Percentiles rank a stretch among this genome's conserved stretches.
These are phyloP conservation scores for Ensete glaucum DNA, from an alignment of 176 grass and related monocot species.

Conservation along the genomic window DNA sequence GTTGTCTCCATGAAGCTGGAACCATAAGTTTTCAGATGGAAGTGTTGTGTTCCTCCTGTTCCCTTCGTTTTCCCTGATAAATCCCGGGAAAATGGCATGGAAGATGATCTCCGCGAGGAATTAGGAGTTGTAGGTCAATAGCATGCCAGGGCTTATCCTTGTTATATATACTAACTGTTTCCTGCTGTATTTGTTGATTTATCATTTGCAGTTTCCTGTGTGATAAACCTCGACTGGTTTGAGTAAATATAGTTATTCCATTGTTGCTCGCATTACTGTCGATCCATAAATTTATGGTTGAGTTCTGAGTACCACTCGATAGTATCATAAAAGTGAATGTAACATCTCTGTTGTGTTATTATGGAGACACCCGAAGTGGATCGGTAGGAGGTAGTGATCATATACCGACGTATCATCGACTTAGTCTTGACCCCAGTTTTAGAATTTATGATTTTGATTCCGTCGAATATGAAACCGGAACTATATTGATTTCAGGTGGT, in stretches of 20 bases:
- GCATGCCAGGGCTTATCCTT: background rate
- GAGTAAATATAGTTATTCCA: background rate
- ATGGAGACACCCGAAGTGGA: no score
- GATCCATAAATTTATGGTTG: no score
- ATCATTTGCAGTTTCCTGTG: background rate
- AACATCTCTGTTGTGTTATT: no score
- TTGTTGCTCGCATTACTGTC: no score
- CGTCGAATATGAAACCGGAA: no score
- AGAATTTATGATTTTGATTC: no score
- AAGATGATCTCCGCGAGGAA: background rate
- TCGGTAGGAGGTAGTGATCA: no score
- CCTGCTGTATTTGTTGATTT: constrained; percentile 1
- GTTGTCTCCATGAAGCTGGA: constrained; percentile 91
- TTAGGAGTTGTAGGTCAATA: background rate
- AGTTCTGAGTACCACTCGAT: no score
- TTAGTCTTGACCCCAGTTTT: no score
- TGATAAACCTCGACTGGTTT: background rate
- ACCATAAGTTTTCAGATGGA: constrained; percentile 25
- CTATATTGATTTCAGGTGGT: no score
- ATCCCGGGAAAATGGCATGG: background rate
- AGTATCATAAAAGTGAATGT: no score
- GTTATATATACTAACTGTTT: background rate
- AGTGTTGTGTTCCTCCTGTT: background rate
- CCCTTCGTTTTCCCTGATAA: background rate
- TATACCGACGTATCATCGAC: no score